These are phyloP conservation scores for Clonostachys solani DNA, from an alignment of 2,329 filamentous ascomycete species.

Conservation along the genomic window DNA sequence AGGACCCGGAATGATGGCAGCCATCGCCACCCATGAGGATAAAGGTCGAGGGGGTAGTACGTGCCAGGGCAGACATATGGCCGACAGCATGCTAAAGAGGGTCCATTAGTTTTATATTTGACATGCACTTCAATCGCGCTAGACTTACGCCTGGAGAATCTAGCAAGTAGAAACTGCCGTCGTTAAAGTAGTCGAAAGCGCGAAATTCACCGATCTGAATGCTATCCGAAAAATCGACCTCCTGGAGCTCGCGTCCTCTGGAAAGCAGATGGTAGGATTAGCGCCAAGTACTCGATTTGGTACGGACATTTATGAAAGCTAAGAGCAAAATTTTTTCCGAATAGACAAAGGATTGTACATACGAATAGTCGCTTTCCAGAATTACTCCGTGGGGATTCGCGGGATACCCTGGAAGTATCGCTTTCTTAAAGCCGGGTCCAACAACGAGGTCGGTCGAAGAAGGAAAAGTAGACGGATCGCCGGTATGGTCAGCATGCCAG, in stretches of 20 bases:
- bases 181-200: conserved; percentile 35
- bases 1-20: conserved; percentile 31
- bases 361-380: no score
- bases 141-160: conserved; percentile 24
- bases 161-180: conserved; percentile 34
- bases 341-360: no score
- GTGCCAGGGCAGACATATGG: conserved; percentile 33
- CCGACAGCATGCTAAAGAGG: conserved; percentile 22
- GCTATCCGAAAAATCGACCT: conserved; percentile 15
- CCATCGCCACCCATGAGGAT: conserved; percentile 35
- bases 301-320: no score
- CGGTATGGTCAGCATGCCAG: conserved; percentile 48
- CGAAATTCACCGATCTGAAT: conserved; percentile 27
- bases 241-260: conserved; percentile 23
- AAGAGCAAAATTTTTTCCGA: no score
- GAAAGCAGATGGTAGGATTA: no score
- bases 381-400: no score
- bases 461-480: conserved; percentile 42
- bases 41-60: conserved; percentile 30
- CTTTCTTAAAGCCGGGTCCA: conserved; percentile 43
- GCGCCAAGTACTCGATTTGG: no score
- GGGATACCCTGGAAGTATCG: no score
- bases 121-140: no score
- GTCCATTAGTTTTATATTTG: no score
- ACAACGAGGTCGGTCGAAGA: conserved; percentile 39